A percentile compares a stretch with the other conserved stretches of the same genome.
phyloP scores from a whole-genome alignment of 371 early-diverging fungal genomes.

The Aphelidium insulamus region DNA sequence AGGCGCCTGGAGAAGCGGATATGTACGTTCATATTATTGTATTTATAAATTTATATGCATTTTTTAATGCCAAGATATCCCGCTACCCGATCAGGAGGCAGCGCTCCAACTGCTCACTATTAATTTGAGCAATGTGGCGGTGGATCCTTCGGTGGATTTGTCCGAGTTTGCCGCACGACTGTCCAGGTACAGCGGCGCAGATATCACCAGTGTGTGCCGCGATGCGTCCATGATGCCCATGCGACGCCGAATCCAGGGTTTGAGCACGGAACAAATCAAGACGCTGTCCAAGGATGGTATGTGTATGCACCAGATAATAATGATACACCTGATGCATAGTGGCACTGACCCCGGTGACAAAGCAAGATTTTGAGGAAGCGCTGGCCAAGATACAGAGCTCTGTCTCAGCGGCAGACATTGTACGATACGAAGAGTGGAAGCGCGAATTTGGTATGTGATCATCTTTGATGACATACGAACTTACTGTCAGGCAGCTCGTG shows the following conservation, averaged over 20 bases:
- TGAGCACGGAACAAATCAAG: conserved; percentile 22
- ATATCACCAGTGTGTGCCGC: conserved; percentile 29
- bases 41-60: not conserved
- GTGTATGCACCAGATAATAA: conserved; percentile 11
- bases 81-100: conserved; percentile 20
- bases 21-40: conserved; percentile 8
- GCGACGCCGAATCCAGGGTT: conserved; percentile 20
- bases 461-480: too few relatives aligned
- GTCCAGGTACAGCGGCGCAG: conserved; percentile 27
- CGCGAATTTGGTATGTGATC: conserved; percentile 20
- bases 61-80: conserved; percentile 16
- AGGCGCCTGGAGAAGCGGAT: conserved; percentile 26
- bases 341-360: conserved; percentile 19
- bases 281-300: conserved; percentile 14
- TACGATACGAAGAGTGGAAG: conserved; percentile 27
- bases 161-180: conserved; percentile 16
- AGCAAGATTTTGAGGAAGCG: conserved; percentile 17
- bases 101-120: conserved; percentile 18
- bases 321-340: too few relatives aligned
- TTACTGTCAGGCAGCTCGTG: too few relatives aligned
- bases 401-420: conserved; percentile 19
- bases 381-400: conserved; percentile 19
- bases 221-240: conserved; percentile 34
- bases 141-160: conserved; percentile 12
- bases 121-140: conserved; percentile 13